phyloP scores from a whole-genome alignment of 139 green algal genomes.

The Coelastrella sp. region DNA sequence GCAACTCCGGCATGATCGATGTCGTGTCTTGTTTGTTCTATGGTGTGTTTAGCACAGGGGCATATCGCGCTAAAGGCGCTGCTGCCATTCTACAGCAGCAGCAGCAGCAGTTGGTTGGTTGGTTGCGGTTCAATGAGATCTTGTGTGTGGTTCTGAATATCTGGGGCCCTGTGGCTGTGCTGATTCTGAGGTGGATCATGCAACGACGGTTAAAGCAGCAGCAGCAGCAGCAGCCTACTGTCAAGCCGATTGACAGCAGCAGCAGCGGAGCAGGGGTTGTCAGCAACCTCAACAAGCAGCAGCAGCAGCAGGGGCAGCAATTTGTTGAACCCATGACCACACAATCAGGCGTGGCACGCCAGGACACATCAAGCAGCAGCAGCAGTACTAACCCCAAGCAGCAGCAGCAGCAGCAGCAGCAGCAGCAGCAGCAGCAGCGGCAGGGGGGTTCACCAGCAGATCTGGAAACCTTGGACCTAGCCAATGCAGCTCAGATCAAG shows the following conservation, averaged over 20 bases:
- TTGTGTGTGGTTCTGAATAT: background rate
- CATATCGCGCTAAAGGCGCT: background rate
- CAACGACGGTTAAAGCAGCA: slow-evolving; percentile 2
- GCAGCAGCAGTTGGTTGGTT: background rate
- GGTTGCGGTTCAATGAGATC: background rate
- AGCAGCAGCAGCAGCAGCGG: slow-evolving; percentile 6
- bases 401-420: background rate
- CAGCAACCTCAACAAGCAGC: background rate
- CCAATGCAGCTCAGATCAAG: background rate
- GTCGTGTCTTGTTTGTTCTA: background rate
- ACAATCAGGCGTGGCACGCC: too few relatives aligned
- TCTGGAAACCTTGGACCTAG: background rate
- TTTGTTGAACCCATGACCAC: background rate
- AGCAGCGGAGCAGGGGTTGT: too few relatives aligned
- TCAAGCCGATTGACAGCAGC: too few relatives aligned
- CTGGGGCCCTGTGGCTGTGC: background rate
- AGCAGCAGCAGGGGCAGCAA: slow-evolving; percentile 14
- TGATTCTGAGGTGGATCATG: background rate
- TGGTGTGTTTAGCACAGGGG: background rate
- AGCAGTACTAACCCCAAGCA: too few relatives aligned
- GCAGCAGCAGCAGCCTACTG: background rate
- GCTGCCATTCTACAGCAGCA: background rate
- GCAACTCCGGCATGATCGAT: background rate
- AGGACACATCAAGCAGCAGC: background rate
- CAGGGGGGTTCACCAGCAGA: background rate